Evolutionary conservation across 768 basidiomycete genomes (phyloP), one percentile per base, ranked within the genome.

Genomic region (Suillus alpinus): DNA sequence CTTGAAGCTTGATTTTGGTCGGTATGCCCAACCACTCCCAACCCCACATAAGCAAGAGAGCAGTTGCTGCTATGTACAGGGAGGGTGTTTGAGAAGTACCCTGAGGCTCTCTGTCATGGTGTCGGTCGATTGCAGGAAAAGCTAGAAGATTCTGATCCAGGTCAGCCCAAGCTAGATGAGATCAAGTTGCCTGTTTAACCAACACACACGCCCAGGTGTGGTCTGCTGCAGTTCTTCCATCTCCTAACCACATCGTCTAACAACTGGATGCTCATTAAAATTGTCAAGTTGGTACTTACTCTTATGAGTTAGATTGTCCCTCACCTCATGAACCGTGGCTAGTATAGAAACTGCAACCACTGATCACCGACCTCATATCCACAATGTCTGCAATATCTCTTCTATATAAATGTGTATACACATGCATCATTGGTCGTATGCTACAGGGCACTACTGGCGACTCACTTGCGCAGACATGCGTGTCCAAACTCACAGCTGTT

Each of bases 221-320:
- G 86, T 98, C n/a, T 87, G 92, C 31, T 97, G 10, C 91, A 92
- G 66, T 74, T 98, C 58, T 99, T 98, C 73, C 93, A 92, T 68
- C 82, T 98, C 12, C 78, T 99, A 61, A 97, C 94, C 0, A 94
- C 89, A 2, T 94, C 94, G 12, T 90, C 92, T 10, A 98, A 99
- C 73, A 99, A 99, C 68, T 99, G 97, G 97, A 96, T 98, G 93
- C 83, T 99, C 61, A 99, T 99, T 74, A 99, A 99, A 76, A 89
- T 98, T 58, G 88, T 98, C 71, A 99, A 99, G 76, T 75, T 98
- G 73, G 96, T 95, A 73, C 62, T 61, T 4, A 50, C 62, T 56
- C 57, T 62, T 10, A 41, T 6, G 68, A 98, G 96, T 98, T 99
- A 76, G 95, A 95, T 23, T 87, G 89, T 18, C 76, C 98, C 20